Evolutionary conservation across 2,329 filamentous ascomycete genomes (phyloP).

Genomic region (Didymella arachidicola): DNA sequence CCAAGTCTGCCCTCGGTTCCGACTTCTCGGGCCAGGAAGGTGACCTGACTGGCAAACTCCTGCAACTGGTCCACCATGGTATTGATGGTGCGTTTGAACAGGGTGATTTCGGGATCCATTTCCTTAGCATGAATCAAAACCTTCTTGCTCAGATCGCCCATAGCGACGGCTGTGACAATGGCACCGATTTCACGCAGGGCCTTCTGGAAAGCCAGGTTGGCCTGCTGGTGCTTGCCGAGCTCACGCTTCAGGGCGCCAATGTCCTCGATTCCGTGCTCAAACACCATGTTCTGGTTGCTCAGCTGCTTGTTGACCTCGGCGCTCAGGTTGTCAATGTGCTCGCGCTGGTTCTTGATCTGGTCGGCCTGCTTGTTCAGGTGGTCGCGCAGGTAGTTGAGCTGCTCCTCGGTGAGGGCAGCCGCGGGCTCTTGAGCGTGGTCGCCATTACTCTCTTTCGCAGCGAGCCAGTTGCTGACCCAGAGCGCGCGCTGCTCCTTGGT

Average conservation of each 20-base stretch:
- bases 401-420: slow-evolving; percentile 76
- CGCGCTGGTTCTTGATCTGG: slow-evolving; percentile 84
- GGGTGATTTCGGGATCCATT: slow-evolving; percentile 97
- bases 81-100: slow-evolving; percentile 98
- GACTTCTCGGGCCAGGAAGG: slow-evolving; percentile 91
- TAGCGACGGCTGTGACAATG: slow-evolving; percentile 94
- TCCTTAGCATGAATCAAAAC: slow-evolving; percentile 94
- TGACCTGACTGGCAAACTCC: slow-evolving; percentile 95
- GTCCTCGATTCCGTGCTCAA: slow-evolving; percentile 81
- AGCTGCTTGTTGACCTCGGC: slow-evolving; percentile 87
- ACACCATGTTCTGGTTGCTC: slow-evolving; percentile 80
- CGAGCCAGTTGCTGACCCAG: slow-evolving; percentile 62
- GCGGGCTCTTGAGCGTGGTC: slow-evolving; percentile 55
- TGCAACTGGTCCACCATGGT: slow-evolving; percentile 99
- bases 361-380: slow-evolving; percentile 94
- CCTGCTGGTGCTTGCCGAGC: slow-evolving; percentile 95
- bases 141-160: slow-evolving; percentile 95
- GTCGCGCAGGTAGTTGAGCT: slow-evolving; percentile 84
- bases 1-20: slow-evolving; percentile 94
- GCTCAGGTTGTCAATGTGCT: slow-evolving; percentile 85
- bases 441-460: slow-evolving; percentile 61
- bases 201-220: slow-evolving; percentile 98
- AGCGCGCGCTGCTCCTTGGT: slow-evolving; percentile 48
- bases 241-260: slow-evolving; percentile 91
- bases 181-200: slow-evolving; percentile 95